Evolutionary conservation across 1,284 basidiomycete genomes (phyloP).

Genomic region (Apiotrichum sp.): DNA sequence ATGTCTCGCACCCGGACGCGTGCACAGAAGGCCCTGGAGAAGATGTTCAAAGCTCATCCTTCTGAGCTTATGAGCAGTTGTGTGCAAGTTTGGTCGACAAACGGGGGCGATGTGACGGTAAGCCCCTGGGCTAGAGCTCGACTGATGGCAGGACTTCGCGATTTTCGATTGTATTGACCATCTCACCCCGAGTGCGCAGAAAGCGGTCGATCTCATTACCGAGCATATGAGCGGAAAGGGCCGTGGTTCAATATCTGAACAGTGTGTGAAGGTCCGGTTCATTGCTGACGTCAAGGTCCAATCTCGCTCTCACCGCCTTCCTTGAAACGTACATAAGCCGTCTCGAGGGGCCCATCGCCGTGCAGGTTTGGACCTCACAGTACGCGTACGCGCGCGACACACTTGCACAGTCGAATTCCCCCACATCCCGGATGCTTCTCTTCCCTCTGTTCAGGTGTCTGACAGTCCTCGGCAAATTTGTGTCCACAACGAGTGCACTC

Average conservation of each 20-base stretch:
- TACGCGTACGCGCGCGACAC: constrained; percentile 76
- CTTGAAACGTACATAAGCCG: constrained; percentile 79
- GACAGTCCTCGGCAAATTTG: constrained; percentile 66
- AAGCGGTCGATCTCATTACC: constrained; percentile 81
- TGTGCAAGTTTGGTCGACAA: constrained; percentile 32
- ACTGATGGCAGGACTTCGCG: constrained; percentile 39
- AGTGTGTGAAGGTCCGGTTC: constrained; percentile 51
- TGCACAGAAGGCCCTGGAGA: constrained; percentile 72
- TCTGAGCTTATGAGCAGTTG: constrained; percentile 66
- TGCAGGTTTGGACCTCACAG: constrained; percentile 84
- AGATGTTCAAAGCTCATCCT: constrained; percentile 73
- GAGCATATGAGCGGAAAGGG: constrained; percentile 54
- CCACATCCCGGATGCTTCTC: constrained; percentile 58
- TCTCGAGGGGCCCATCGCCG: constrained; percentile 78
- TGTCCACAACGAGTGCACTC: constrained; percentile 78
- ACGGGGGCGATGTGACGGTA: constrained; percentile 26
- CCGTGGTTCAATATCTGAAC: constrained; percentile 52
- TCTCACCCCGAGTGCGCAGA: constrained; percentile 78
- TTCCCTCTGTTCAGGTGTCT: constrained; percentile 72
- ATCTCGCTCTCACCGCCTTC: constrained; percentile 52
- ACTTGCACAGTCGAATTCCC: constrained; percentile 55
- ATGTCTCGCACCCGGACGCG: constrained; percentile 50
- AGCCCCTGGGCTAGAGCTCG: neutral
- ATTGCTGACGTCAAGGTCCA: constrained; percentile 52
- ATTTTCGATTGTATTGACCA: constrained; percentile 78